Base-by-base conservation (phyloP, 805 yeast genomes). In the Candida jianshihensis region DNA sequence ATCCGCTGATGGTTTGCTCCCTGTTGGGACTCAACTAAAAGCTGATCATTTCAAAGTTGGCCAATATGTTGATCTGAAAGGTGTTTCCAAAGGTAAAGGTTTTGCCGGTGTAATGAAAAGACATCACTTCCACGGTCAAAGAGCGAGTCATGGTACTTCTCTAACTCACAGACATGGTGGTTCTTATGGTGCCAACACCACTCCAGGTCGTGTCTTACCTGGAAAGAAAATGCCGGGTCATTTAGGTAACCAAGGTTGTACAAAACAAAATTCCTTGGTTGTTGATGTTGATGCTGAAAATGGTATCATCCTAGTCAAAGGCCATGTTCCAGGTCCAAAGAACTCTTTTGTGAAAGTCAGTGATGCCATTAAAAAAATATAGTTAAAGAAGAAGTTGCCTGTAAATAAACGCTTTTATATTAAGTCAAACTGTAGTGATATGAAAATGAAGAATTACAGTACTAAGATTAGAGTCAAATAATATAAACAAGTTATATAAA, bases 151-250 rank as follows among this genome's bases (percentile, higher is more conserved):
- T 61, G 98, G 98, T 82, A 89, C 85, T 19, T 86, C 98, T 20
- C 68, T 74, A 34, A 81, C 90, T 26, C 97, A 92, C 60, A 82
- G 98, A 72, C 79, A 88, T 39, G 95, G 95, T 52, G 98, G 98
- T 73, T 89, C 97, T 22, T 88, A 83, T 51, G 98, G 98, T 75
- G 87, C 81, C 60, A 84, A 85, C 54, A 95, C 92, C 47, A 82
- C 86, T 43, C 98, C 98, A 12, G 97, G 96, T 54, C 83, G 98
- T 68, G 86, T 88, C 36, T 68, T 88, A 43, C 97, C 97, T 13
- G 97, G 97, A 18, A 89, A 86, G 66, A 90, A 88, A 64, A 90
- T 92, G 98, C 95, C 97, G 26, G 98, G 98, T 46, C 84, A 85
- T 60, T 81, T 89, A 92, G 98, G 98, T 47, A 80, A 75, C 43